phyloP scores from a whole-genome alignment of 371 early-diverging fungal genomes.

The Dentiscutata heterogama region DNA sequence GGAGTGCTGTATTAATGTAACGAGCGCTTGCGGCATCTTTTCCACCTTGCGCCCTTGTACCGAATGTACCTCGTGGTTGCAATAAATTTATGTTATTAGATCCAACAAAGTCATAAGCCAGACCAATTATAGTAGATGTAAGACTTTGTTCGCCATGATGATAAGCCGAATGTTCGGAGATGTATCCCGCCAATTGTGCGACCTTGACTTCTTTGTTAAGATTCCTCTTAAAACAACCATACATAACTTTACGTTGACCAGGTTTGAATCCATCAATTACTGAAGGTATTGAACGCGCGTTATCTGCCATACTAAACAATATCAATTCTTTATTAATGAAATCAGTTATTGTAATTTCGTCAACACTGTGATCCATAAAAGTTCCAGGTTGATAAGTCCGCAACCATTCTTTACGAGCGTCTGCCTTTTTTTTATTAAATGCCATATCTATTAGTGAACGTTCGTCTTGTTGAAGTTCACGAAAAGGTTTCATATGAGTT shows the following conservation, averaged over 20 bases:
- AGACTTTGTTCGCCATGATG: constrained; percentile 99
- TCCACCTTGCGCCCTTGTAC: constrained; percentile 97
- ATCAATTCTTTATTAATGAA: constrained; percentile 99
- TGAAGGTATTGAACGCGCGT: constrained; percentile 98
- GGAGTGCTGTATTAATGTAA: constrained; percentile 95
- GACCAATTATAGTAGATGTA: constrained; percentile 91
- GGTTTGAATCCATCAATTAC: constrained; percentile 99
- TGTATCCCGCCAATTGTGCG: constrained; percentile 95
- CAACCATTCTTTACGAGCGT: constrained; percentile 98
- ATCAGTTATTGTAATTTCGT: constrained; percentile 88
- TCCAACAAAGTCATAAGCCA: constrained; percentile 99
- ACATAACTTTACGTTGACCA: constrained; percentile 98
- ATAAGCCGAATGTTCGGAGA: constrained; percentile 95
- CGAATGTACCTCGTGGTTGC: constrained; percentile 97
- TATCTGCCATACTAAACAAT: constrained; percentile 98
- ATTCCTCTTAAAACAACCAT: constrained; percentile 93
- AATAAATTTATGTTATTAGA: constrained; percentile 98
- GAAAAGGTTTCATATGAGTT: constrained; percentile 93
- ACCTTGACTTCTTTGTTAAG: constrained; percentile 95
- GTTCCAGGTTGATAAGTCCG: constrained; percentile 83
- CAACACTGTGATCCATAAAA: constrained; percentile 90
- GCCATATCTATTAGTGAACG: constrained; percentile 95
- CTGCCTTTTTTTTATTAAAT: constrained; percentile 97
- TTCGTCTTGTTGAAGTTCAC: constrained; percentile 71
- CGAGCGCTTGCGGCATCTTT: constrained; percentile 98